Evolutionary conservation across 2,329 filamentous ascomycete species (phyloP), one percentile per base, ranked within the genome.

Genomic region (Gremmenia infestans): DNA sequence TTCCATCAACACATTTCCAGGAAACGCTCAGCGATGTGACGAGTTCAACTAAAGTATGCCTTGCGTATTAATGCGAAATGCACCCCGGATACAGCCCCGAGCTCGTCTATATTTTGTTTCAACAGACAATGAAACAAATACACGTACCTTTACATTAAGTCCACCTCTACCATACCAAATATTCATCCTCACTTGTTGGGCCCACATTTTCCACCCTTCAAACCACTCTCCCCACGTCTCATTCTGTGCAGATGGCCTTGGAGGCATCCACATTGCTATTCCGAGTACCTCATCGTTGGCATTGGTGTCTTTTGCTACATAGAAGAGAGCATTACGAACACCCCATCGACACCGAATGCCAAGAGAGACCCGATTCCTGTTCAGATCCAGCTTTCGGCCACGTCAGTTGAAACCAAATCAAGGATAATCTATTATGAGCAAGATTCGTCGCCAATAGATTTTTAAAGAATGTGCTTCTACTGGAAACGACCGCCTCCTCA

Each of bases 261-360:
- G 87, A 0, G 78, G 78, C 52, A 88, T 74, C 87, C 87, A 91
- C 80, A 88, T 89, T 55, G 85, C 82, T 23, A 88, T 83, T 9
- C 87, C 87, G 28, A 89, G 77, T 37, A 89, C 78, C 55, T 80
- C 78, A 42, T 76, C 72, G 50, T 67, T 71, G 32, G 62, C 56
- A 35, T 60, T 59, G 22, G 76, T 72, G 63, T 87, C 82, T 70
- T 85, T 87, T 9, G 85, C 85, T 56, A 89, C 83, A 62, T 87
- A 81, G 72, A 89, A 88, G 39, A 88, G 78, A 52, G 81, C 85
- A 66, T 87, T 83, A 52, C 79, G 77, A 68, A 90, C 87, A 25
- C 87, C 86, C 82, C 86, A 89, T 60, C 76, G 75, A 72, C 86
- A 88, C 52, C 88, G 81, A 1, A 87, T 80, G 2, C 76, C 78